Evolutionary conservation across 805 yeast genomes (phyloP), one percentile per base, ranked within the genome.

Genomic region (Candida wancherniae): DNA sequence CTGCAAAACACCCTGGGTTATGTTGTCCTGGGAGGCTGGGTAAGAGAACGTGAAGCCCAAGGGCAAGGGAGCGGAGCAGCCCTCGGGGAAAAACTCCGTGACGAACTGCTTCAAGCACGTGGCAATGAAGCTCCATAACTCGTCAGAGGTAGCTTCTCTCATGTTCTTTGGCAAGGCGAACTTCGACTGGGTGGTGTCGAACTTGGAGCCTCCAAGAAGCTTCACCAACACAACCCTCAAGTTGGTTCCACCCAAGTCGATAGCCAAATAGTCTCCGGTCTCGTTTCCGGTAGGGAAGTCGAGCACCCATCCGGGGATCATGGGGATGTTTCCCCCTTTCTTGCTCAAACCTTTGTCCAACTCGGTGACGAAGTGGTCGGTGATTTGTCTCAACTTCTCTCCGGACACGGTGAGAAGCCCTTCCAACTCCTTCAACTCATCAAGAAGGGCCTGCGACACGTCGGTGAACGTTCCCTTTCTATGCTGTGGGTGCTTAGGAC

Each of bases 201-300:
- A 90, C 51, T 83, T 76, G 37, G 84, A 73, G 57, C 81, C 72
- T 42, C 98, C 98, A 33, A 77, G 76, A 49, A 90, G 71, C 42
- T 77, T 78, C 51, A 90, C 90, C 55, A 82, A 73, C 36, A 90
- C 95, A 28, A 87, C 95, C 58, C 98, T 78, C 60, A 90, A 72
- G 67, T 90, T 90, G 41, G 98, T 90, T 41, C 98, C 98, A 57
- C 98, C 98, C 65, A 90, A 73, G 59, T 90, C 98, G 39, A 92
- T 82, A 31, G 97, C 97, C 55, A 90, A 65, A 61, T 73, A 90
- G 46, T 85, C 80, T 44, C 98, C 98, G 24, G 71, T 73, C 61
- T 90, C 98, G 46, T 77, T 65, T 44, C 98, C 98, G 29, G 90
- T 80, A 44, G 97, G 97, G 68, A 69, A 82, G 52, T 83, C 94